phyloP scores from a whole-genome alignment of 75 land plant genomes.

The Cryptomeria japonica region DNA sequence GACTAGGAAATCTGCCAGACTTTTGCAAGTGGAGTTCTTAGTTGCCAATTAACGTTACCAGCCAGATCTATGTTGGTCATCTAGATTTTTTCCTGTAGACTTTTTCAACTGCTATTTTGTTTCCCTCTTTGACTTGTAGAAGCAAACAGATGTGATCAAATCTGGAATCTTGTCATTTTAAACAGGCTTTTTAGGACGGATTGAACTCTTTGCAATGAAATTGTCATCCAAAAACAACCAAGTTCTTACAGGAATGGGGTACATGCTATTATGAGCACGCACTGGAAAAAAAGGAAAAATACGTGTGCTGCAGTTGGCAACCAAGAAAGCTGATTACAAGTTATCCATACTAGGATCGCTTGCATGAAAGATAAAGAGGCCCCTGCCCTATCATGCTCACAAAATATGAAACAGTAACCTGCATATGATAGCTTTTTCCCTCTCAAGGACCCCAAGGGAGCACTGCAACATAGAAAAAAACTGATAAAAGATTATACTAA shows the following conservation, averaged over 20 bases:
- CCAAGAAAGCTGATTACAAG: neutral
- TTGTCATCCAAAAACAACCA: neutral
- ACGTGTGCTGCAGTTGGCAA: neutral
- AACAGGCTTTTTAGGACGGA: neutral
- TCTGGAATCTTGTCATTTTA: neutral
- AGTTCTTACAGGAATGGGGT: neutral
- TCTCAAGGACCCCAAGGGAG: neutral
- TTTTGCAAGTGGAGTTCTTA: neutral
- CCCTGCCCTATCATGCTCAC: neutral
- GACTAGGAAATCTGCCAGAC: no score
- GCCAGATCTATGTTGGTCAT: neutral
- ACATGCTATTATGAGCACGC: neutral
- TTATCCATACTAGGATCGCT: neutral
- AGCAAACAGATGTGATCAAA: neutral
- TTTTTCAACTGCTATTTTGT: neutral
- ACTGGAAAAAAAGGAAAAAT: neutral
- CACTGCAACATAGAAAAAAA: neutral
- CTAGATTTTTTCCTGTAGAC: neutral
- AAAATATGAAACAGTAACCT: neutral
- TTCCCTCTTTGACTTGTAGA: neutral
- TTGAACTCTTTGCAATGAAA: neutral
- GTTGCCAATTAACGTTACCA: neutral
- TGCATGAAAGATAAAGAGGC: neutral
- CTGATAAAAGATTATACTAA: neutral
- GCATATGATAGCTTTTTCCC: neutral